Base-by-base conservation (phyloP, 2,329 filamentous ascomycete species). In the Colletotrichum chrysophilum region DNA sequence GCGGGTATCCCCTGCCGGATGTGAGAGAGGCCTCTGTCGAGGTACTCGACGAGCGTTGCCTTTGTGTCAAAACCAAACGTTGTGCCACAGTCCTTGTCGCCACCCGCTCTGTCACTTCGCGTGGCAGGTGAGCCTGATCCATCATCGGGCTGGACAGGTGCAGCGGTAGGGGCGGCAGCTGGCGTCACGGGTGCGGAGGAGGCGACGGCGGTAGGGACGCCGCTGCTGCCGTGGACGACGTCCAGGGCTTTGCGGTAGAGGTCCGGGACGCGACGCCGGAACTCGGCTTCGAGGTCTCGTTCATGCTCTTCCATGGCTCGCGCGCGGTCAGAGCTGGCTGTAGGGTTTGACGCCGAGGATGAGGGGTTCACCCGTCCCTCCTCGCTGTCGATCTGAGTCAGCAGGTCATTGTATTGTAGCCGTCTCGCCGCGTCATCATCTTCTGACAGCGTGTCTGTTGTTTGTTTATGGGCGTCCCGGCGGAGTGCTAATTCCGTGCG, bases 231-330 rank as follows among this genome's bases (percentile, higher is more conserved):
- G 30, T 82, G 80, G 10, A 86, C 81, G 3, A 86, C 80, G 3
- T 86, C 85, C 72, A 84, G 82, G 1, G 84, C 86, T 76, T 89
- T 89, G 56, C 80, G 82, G 79, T 87, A 88, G 7, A 91, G 81
- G 13, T 85, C 83, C 9, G 88, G 87, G 76, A 88, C 86, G 16
- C 84, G 83, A 26, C 81, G 78, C 76, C 86, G 84, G 70, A 91
- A 88, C 71, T 91, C 89, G 1, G 82, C 80, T 78, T 90, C 89
- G 2, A 91, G 83, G 32, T 86, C 84, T 56, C 83, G 85, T 79
- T 91, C 89, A 64, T 88, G 86, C 70, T 85, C 82, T 34, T 85
- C 82, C 18, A 89, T 83, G 6, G 83, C 85, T 16, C 84, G 83
- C 18, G 82, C 80, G 28, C 87, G 85, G 75, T 88, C 87, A 26